These are phyloP conservation scores for Pseudoneurospora amorphoporcata DNA, from an alignment of 495 filamentous ascomycete genomes.

Conservation along the genomic window DNA sequence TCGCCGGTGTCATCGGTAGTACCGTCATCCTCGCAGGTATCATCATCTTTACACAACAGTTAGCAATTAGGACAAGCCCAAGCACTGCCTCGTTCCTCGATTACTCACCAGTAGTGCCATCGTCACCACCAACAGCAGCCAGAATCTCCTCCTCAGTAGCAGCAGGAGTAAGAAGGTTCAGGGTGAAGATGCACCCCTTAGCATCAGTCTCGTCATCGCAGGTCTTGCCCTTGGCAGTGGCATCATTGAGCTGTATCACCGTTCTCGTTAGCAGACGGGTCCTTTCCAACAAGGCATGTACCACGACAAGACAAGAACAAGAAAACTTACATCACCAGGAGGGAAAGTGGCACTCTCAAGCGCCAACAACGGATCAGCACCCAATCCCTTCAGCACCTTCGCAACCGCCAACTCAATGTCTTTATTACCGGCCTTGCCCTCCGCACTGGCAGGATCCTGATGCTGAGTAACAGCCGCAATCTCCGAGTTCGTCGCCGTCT, in stretches of 20 bases:
- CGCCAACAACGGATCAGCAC: constrained; percentile 47
- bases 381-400: constrained; percentile 43
- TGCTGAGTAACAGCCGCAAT: constrained; percentile 54
- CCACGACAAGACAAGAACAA: no score
- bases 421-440: constrained; percentile 41
- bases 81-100: background rate
- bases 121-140: constrained; percentile 34
- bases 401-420: constrained; percentile 46
- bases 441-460: constrained; percentile 49
- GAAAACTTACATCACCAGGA: constrained; percentile 39
- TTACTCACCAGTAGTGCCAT: background rate
- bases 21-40: constrained; percentile 37
- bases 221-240: constrained; percentile 47
- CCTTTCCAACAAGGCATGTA: no score
- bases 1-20: constrained; percentile 21
- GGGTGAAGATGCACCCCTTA: constrained; percentile 51
- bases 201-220: constrained; percentile 43
- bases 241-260: constrained; percentile 34
- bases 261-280: constrained; percentile 4
- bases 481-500: constrained; percentile 58
- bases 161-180: constrained; percentile 49
- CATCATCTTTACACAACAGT: constrained; percentile 25
- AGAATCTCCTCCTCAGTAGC: constrained; percentile 45
- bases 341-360: constrained; percentile 48
- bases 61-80: background rate